Base-by-base conservation (phyloP, 106 monocot genomes). In the Apostasia shenzhenica region DNA sequence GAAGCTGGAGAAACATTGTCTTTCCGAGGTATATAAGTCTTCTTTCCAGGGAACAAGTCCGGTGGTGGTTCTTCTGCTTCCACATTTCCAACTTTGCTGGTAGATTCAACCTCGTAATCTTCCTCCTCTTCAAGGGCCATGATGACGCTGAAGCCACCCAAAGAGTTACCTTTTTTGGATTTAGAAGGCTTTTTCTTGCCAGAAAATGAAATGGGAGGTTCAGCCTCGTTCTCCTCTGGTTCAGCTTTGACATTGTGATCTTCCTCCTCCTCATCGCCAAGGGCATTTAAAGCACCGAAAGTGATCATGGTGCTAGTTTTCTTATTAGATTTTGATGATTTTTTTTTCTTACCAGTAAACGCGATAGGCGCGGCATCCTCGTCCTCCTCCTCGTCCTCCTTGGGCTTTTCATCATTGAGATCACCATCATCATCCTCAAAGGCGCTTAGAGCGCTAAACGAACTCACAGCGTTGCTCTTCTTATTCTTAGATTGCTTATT, bases 341-440 rank as follows among this genome's bases (percentile, higher is more conserved):
- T 26, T 26, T 77, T 87, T 91, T 91, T 91, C 86, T 91, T 91
- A 63, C 87, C 87, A 9, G 87, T 72, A 45, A 87, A 91, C 5
- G 80, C 81, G 62, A 90, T 47, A 50, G 73, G 59, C 48, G 74
- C 45, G 10, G 75, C 55, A 37, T 75, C 79, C 14, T 70, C 77
- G 2, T 76, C 83, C 0, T 79, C 86, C 3, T 76, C 86, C 14
- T 82, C 82, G 8, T 60, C 82, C 14, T 49, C 80, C 44, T 26
- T 26, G 26, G 26, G 26, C 26, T 26, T 26, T 0, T 26, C 26
- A 26, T 26, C 26, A 26, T 26, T 26, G 26, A 26, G 26, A 26
- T 26, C 26, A 26, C 26, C 26, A 26, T 26, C 26, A 26, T 26
- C 26, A 26, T 26, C 26, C 26, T 26, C 26, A 26, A 26, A 26